These are phyloP conservation scores for Mycena leptocephala DNA, from an alignment of 768 basidiomycete species.

Conservation along the genomic window DNA sequence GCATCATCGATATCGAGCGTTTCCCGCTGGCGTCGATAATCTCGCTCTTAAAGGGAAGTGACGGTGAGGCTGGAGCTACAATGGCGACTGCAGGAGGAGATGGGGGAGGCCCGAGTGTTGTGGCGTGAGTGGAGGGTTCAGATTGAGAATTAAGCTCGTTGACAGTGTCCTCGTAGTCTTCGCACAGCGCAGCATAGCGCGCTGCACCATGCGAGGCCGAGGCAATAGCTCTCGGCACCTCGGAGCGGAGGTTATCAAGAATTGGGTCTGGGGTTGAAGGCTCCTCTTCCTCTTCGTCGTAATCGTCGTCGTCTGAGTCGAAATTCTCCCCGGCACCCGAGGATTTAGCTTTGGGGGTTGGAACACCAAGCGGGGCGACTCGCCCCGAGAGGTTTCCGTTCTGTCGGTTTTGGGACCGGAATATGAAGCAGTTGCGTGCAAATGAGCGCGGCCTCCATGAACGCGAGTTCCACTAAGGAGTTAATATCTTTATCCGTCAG, in stretches of 20 bases:
- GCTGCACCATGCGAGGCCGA: conserved; percentile 24
- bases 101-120: no score
- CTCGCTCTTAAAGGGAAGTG: background rate
- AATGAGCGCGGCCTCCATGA: conserved; percentile 27
- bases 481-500: conserved; percentile 17
- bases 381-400: background rate
- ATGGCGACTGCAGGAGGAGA: background rate
- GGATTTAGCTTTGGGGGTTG: background rate
- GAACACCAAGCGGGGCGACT: conserved; percentile 16
- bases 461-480: conserved; percentile 22
- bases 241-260: background rate
- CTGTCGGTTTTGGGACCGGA: conserved; percentile 14
- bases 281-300: background rate
- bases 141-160: background rate
- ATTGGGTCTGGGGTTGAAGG: no score
- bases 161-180: background rate
- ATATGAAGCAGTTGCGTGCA: conserved; percentile 37
- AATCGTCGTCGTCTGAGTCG: background rate
- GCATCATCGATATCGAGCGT: conserved; percentile 6
- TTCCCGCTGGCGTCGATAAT: background rate
- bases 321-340: no score
- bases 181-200: background rate
- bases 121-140: no score
- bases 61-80: no score
- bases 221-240: background rate